Evolutionary conservation across 2,329 filamentous ascomycete genomes (phyloP).

Genomic region (Juglanconis oblonga): DNA sequence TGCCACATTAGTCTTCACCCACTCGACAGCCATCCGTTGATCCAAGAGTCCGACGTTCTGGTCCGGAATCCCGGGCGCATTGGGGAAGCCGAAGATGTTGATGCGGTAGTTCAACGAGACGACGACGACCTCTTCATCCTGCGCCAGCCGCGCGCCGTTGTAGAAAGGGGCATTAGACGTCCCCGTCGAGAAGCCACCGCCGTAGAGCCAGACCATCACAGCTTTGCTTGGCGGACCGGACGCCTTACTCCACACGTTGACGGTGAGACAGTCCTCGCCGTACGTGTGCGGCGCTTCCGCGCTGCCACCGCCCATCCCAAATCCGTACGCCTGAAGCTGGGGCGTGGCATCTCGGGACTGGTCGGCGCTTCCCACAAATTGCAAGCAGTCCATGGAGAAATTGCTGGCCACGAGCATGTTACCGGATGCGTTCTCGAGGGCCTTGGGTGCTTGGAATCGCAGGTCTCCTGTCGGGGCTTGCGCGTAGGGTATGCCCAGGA

Average conservation of each 20-base stretch:
- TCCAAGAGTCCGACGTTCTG: slow-evolving; percentile 22
- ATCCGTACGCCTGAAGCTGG: slow-evolving; percentile 8
- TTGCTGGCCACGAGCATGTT: background rate
- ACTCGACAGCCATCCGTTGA: slow-evolving; percentile 21
- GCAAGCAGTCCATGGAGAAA: background rate
- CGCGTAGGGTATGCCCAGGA: slow-evolving; percentile 8
- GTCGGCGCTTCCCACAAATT: background rate
- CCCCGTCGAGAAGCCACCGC: slow-evolving; percentile 4
- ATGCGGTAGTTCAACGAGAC: slow-evolving; percentile 5
- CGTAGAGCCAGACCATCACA: slow-evolving; percentile 7
- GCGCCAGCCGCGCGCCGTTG: background rate
- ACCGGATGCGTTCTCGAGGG: background rate
- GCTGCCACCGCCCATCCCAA: background rate
- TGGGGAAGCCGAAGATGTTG: slow-evolving; percentile 12
- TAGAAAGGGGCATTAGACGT: background rate
- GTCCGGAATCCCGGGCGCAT: slow-evolving; percentile 1
- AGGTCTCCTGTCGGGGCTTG: slow-evolving; percentile 1
- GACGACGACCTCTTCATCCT: slow-evolving; percentile 8
- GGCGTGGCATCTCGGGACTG: background rate
- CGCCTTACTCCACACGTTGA: slow-evolving; percentile 5
- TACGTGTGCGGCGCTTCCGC: background rate
- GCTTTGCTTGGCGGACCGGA: background rate
- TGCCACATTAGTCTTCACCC: slow-evolving; percentile 20
- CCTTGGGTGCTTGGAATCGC: background rate
- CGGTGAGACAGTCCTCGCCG: slow-evolving; percentile 11